Conservation (phyloP, 106 monocot species). For the Ottelia alismoides region DNA sequence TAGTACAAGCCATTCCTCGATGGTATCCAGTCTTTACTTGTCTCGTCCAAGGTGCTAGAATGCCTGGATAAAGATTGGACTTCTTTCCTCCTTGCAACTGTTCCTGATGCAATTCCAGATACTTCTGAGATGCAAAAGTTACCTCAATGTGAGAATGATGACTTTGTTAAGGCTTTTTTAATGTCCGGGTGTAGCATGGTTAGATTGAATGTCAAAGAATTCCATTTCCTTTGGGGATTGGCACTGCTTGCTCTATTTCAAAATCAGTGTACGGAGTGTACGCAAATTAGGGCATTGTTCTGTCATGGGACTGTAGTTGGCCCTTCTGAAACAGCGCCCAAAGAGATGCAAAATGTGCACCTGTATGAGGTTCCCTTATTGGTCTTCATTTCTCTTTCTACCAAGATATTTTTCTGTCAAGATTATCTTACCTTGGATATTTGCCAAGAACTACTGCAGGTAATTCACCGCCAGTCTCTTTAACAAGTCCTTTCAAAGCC, state of each 20-base stretch:
- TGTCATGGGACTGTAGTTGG: conserved; percentile 3
- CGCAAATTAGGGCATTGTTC: conserved; percentile 9
- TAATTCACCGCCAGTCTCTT: too few species aligned
- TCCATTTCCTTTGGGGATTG: conserved; percentile 81
- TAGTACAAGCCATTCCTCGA: conserved; percentile 90
- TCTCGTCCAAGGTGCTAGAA: conserved; percentile 59
- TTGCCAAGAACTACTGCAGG: conserved; percentile 76
- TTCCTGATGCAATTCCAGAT: conserved; percentile 58
- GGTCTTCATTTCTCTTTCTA: conserved; percentile 49
- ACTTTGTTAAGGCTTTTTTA: conserved; percentile 13
- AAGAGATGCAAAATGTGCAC: conserved; percentile 13
- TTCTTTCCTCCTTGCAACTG: conserved; percentile 59
- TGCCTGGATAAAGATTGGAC: conserved; percentile 72
- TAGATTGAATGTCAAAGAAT: conserved; percentile 41
- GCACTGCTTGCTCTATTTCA: conserved; percentile 71
- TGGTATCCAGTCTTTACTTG: conserved; percentile 73
- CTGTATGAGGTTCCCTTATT: conserved; percentile 30
- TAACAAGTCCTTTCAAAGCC: background rate
- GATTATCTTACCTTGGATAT: conserved; percentile 51
- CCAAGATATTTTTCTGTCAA: conserved; percentile 44
- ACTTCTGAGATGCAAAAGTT: conserved; percentile 23
- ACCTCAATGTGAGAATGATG: conserved; percentile 10
- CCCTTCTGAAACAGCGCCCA: conserved; percentile 10
- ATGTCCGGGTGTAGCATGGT: conserved; percentile 73
- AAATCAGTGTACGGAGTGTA: conserved; percentile 13